Conservation (phyloP, 1,284 basidiomycete genomes). For the Thecaphora frezii region DNA sequence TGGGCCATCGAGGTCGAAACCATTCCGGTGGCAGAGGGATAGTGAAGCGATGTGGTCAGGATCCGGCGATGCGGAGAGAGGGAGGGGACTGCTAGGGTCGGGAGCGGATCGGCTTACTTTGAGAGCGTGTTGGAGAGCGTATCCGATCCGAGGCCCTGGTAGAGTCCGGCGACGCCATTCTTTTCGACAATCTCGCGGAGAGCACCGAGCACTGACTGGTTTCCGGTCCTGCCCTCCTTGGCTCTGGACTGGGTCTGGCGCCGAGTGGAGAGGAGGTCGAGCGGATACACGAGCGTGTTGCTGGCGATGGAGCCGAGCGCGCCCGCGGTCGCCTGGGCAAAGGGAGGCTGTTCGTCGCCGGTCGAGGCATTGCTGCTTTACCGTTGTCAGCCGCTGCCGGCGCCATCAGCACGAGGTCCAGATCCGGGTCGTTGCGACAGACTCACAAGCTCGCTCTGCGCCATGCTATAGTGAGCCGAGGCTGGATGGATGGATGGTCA, state of each 20-base stretch:
- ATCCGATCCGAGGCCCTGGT: constrained; percentile 60
- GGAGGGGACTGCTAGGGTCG: too few species aligned
- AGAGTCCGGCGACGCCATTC: constrained; percentile 48
- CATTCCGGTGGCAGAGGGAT: too few species aligned
- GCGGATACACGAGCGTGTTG: constrained; percentile 62
- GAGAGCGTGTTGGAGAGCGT: constrained; percentile 61
- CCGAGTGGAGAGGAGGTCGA: constrained; percentile 62
- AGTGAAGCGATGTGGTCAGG: constrained; percentile 12
- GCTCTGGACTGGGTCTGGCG: constrained; percentile 55
- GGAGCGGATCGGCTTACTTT: constrained; percentile 50
- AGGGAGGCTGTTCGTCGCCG: constrained; percentile 59
- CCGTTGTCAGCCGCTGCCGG: too few species aligned
- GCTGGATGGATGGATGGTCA: background rate
- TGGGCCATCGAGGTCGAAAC: too few species aligned
- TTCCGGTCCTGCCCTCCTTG: constrained; percentile 16
- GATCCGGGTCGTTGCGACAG: too few species aligned
- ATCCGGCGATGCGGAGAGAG: constrained; percentile 59
- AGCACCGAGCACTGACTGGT: constrained; percentile 25
- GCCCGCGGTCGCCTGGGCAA: constrained; percentile 62
- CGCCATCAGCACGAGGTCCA: too few species aligned
- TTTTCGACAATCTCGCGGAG: constrained; percentile 35
- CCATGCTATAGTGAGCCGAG: constrained; percentile 12
- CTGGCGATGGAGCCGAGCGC: constrained; percentile 60
- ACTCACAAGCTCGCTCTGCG: constrained; percentile 27
- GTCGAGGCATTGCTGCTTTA: too few species aligned